Conservation (phyloP, 2,329 filamentous ascomycete genomes). For the Fusarium keratoplasticum region DNA sequence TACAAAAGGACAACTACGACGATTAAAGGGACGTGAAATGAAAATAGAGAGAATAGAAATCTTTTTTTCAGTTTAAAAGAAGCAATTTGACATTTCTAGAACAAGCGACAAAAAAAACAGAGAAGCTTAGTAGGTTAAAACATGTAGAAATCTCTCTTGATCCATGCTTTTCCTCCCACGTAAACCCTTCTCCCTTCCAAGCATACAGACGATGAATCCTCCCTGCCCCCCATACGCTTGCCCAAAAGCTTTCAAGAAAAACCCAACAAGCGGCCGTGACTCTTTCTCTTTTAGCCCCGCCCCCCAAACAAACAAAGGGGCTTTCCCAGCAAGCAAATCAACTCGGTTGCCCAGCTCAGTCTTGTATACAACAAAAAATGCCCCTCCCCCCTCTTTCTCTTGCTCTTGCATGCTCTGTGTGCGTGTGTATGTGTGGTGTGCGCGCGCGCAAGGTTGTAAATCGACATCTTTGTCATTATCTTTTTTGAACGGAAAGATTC, state of each 20-base stretch:
- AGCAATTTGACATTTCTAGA: slow-evolving; percentile 33
- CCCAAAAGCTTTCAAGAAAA: slow-evolving; percentile 26
- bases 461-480: slow-evolving; percentile 32
- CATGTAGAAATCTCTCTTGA: slow-evolving; percentile 6
- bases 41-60: slow-evolving; percentile 28
- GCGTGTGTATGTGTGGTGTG: slow-evolving; percentile 1
- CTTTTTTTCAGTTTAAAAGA: slow-evolving; percentile 18
- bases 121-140: slow-evolving; percentile 1
- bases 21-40: slow-evolving; percentile 40
- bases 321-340: slow-evolving; percentile 25
- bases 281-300: slow-evolving; percentile 30
- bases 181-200: slow-evolving; percentile 11
- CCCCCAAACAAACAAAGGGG: background rate
- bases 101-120: background rate
- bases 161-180: slow-evolving; percentile 10
- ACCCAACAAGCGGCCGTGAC: slow-evolving; percentile 40
- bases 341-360: slow-evolving; percentile 44
- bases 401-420: slow-evolving; percentile 14
- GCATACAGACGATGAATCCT: slow-evolving; percentile 33
- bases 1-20: slow-evolving; percentile 47
- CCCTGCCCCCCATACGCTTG: slow-evolving; percentile 22
- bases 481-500: slow-evolving; percentile 26
- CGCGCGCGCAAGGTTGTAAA: slow-evolving; percentile 14
- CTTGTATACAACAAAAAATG: slow-evolving; percentile 41
- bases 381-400: slow-evolving; percentile 17